Evolutionary conservation across 352 stramenopile genomes (phyloP), one percentile per base, ranked within the genome.

Genomic region (Globisporangium perplexum): DNA sequence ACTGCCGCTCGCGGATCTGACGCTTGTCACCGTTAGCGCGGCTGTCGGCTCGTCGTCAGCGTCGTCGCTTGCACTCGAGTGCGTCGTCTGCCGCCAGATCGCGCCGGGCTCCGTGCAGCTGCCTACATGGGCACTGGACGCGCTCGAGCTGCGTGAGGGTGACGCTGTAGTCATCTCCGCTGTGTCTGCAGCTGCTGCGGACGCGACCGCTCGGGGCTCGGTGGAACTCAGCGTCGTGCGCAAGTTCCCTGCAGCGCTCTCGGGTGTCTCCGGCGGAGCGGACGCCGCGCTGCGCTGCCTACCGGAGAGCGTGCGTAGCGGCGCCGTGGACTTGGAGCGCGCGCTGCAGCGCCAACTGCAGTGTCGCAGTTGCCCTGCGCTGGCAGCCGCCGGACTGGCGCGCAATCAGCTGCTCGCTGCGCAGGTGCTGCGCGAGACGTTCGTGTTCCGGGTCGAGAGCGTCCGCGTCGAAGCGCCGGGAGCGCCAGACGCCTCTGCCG

Each of bases 391-490:
- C 24, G 31, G 47, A 26, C 31, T 67, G 11, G 45, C 26, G 54
- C 63, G 22, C 47, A 55, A 3, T 7, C 46, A 74, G 30, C 28
- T 85, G 18, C 47, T 88, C 26, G 60, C 74, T 24, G 59, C 83
- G 24, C 75, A 55, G 43, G 31, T 88, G 22, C 53, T 88, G 36
- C 66, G 68, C 8, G 72, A 81, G 50, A 81, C 63, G 33, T 88
- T 70, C 36, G 53, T 83, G 18, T 79, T 88, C 22, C 64, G 63
- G 18, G 48, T 85, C 26, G 57, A 72, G 18, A 26, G 26, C 0
- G 47, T 72, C 17, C 18, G 42, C 17, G 7, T 26, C 24, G 26
- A 43, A 22, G 36, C 6, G 36, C 36, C 36, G 5, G 45, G 63
- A 11, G 30, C 53, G 11, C 38, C 24, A 55, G 17, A 48, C 72